Base-by-base conservation (phyloP, 441 rosid species). In the Euphorbia celastroides region DNA sequence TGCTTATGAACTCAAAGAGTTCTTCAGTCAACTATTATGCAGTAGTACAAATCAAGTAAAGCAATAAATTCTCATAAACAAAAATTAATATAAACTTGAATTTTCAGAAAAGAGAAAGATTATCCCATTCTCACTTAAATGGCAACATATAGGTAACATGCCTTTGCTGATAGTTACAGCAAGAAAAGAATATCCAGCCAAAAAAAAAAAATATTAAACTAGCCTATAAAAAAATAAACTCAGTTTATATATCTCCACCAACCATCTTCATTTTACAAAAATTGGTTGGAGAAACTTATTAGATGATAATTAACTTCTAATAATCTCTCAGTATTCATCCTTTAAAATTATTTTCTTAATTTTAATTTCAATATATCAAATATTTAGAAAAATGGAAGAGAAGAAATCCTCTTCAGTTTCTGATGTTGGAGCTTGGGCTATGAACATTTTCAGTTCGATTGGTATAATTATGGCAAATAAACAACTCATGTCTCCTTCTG, bases 391-490 rank as follows among this genome's bases (percentile, higher is more conserved):
- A 27, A 67, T 67, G 70, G 70, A 57, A 36, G 70, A 66, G 62
- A 67, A 67, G 44, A 67, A 67, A 67, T 0, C 56, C 34, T 65
- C 70, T 22, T 9, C 84, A 5, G 88, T 91, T n/a, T 88, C 96
- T 1, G 84, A 91, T 72, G 76, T 81, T 10, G 97, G 97, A 25
- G 93, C 97, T 7, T 91, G 97, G 97, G 90, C 81, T 25, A 88
- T 88, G 92, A 91, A 91, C 57, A 82, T 91, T 8, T 65, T 88
- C 46, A 91, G 93, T 74, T 91, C 96, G 31, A 89, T 91, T 31
- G 93, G 97, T 28, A 82, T 91, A 65, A 88, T 88, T 58, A 87
- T 91, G 93, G 92, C 89, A 27, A 91, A 88, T 77, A 91, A 91
- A 79, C 90, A 87, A 85, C 97, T 91, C 58, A 88, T 91, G 97